phyloP scores from a whole-genome alignment of 2,329 filamentous ascomycete species.

The Pseudocercospora macadamiae region DNA sequence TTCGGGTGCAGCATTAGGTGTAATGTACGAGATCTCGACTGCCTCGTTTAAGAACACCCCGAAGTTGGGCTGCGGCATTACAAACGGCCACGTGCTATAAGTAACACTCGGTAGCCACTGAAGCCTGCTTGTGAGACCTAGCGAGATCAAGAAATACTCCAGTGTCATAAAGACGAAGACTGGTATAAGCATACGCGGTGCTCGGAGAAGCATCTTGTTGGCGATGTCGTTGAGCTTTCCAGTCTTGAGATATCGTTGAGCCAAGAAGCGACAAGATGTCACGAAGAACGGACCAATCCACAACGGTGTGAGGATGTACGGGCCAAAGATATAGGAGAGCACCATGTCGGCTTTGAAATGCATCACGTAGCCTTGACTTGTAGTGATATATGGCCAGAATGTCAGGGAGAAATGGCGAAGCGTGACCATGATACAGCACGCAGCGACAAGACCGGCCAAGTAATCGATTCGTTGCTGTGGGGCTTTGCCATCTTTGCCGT shows the following conservation, averaged over 20 bases:
- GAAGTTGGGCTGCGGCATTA: constrained; percentile 44
- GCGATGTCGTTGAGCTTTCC: constrained; percentile 49
- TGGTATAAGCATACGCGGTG: constrained; percentile 53
- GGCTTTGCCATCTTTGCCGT: constrained; percentile 5
- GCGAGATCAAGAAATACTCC: constrained; percentile 53
- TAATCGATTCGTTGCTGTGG: constrained; percentile 46
- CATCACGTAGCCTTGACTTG: constrained; percentile 36
- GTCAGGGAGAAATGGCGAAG: constrained; percentile 51
- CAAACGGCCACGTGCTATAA: constrained; percentile 54
- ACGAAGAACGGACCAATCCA: constrained; percentile 56
- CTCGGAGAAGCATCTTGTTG: constrained; percentile 48
- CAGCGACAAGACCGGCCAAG: constrained; percentile 50
- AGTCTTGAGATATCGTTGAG: constrained; percentile 46
- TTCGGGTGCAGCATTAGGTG: constrained; percentile 53
- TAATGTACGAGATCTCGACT: constrained; percentile 50
- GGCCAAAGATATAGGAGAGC: constrained; percentile 46
- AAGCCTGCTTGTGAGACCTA: constrained; percentile 48
- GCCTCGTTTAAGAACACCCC: constrained; percentile 49
- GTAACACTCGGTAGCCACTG: constrained; percentile 51
- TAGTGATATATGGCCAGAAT: constrained; percentile 40
- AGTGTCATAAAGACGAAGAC: constrained; percentile 47
- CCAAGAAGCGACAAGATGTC: constrained; percentile 52
- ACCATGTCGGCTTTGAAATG: constrained; percentile 48
- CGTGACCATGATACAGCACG: constrained; percentile 50
- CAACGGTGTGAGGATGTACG: constrained; percentile 51